phyloP scores from a whole-genome alignment of 441 rosid genomes.

The Populus hybrid region DNA sequence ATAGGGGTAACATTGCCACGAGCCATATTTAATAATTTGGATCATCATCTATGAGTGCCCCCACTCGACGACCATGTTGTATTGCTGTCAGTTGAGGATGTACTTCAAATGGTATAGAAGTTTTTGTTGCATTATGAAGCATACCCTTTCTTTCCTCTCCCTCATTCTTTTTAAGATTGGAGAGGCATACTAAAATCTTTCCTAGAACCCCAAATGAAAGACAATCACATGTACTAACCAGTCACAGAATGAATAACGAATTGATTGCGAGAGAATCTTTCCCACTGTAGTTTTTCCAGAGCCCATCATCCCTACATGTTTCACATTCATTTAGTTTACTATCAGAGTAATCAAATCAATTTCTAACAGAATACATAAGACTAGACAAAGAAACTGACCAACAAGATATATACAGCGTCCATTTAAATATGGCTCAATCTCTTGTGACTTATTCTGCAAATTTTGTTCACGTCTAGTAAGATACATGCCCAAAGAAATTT shows the following conservation, averaged over 20 bases:
- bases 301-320: slow-evolving; percentile 84
- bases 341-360: slow-evolving; percentile 3
- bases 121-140: background rate
- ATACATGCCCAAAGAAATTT: slow-evolving; percentile 11
- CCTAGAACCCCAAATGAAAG: slow-evolving; percentile 3
- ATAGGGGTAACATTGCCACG: background rate
- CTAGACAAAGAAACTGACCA: slow-evolving; percentile 56
- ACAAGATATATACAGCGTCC: slow-evolving; percentile 85
- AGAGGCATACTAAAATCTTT: background rate
- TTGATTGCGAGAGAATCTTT: slow-evolving; percentile 58
- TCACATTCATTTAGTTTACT: slow-evolving; percentile 16
- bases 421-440: slow-evolving; percentile 58
- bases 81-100: background rate
- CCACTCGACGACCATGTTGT: background rate
- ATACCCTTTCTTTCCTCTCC: background rate
- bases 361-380: slow-evolving; percentile 8
- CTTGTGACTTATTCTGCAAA: slow-evolving; percentile 72
- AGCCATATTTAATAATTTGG: background rate
- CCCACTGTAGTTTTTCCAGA: slow-evolving; percentile 94
- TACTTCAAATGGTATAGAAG: background rate
- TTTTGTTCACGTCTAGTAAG: slow-evolving; percentile 31
- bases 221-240: slow-evolving; percentile 40
- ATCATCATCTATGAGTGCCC: background rate
- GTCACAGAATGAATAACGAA: slow-evolving; percentile 65
- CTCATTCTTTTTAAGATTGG: background rate